A percentile compares a stretch with the other conserved stretches of the same genome.
Evolutionary conservation across 495 filamentous ascomycete genomes (phyloP).

Genomic region (Penicillium steckii): DNA sequence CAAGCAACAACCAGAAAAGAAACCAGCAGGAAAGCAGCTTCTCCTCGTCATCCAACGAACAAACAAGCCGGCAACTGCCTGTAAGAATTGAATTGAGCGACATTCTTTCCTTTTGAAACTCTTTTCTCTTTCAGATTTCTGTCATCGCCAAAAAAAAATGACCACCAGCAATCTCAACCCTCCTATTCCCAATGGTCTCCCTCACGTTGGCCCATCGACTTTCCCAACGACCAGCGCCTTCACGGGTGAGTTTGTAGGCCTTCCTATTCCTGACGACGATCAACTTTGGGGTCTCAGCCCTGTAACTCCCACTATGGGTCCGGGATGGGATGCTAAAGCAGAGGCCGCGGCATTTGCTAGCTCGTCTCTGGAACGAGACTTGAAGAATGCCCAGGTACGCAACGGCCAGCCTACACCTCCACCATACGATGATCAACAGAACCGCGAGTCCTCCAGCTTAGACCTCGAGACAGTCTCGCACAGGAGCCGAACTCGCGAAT

Average conservation of each 20-base stretch:
- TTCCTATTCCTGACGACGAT: constrained; percentile 33
- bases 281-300: constrained; percentile 35
- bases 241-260: constrained; percentile 27
- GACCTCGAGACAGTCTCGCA: constrained; percentile 11
- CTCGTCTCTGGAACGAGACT: constrained; percentile 28
- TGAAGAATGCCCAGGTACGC: constrained; percentile 38
- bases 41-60: too few species aligned
- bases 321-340: constrained; percentile 27
- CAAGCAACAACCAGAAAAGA: neutral
- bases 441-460: constrained; percentile 4
- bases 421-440: constrained; percentile 28
- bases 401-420: constrained; percentile 47
- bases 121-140: too few species aligned
- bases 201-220: constrained; percentile 14
- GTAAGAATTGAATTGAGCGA: neutral
- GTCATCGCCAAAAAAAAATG: too few species aligned
- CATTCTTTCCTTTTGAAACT: neutral
- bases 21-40: too few species aligned
- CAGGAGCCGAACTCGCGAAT: constrained; percentile 17
- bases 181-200: constrained; percentile 13
- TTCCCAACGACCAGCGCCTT: constrained; percentile 26
- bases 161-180: constrained; percentile 21
- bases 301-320: constrained; percentile 28
- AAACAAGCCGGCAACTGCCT: neutral
- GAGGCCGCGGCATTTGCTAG: constrained; percentile 24